Percentiles rank a stretch among this genome's conserved stretches.
Conservation (phyloP, 192 early-diverging fungal species). For the Umbelopsis sp. region DNA sequence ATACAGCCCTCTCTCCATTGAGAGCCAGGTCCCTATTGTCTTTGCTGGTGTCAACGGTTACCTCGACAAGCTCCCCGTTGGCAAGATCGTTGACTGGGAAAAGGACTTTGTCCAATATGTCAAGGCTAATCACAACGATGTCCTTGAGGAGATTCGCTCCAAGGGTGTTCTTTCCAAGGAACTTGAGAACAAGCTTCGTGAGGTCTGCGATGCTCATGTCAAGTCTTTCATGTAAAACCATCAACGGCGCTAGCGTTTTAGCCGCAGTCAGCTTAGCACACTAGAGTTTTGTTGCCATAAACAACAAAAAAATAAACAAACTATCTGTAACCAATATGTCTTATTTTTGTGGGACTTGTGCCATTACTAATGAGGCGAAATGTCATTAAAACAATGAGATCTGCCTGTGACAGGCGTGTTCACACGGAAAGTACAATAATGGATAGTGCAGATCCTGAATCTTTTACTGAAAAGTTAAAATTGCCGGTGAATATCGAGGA, state of each 20-base stretch:
- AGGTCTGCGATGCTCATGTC: conserved; percentile 76
- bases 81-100: conserved; percentile 94
- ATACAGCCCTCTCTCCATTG: conserved; percentile 93
- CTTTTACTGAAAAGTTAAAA: conserved; percentile 19
- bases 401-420: neutral
- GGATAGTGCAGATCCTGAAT: conserved; percentile 11
- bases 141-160: conserved; percentile 89
- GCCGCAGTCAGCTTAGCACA: conserved; percentile 21
- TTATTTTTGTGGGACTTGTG: no score
- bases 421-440: neutral
- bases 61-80: conserved; percentile 97
- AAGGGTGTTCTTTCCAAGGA: conserved; percentile 88
- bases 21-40: conserved; percentile 98
- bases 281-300: conserved; percentile 20
- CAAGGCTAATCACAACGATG: conserved; percentile 84
- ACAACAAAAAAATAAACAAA: conserved; percentile 8
- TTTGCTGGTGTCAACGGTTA: conserved; percentile 99
- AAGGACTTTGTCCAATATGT: conserved; percentile 86
- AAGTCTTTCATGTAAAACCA: conserved; percentile 70
- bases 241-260: neutral
- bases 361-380: no score
- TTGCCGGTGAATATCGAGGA: neutral
- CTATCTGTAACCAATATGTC: no score
- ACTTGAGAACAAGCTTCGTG: conserved; percentile 91
- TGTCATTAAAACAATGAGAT: conserved; percentile 15